Evolutionary conservation across 768 basidiomycete species (phyloP), one percentile per base, ranked within the genome.

Genomic region (Ephemerocybe angulata): DNA sequence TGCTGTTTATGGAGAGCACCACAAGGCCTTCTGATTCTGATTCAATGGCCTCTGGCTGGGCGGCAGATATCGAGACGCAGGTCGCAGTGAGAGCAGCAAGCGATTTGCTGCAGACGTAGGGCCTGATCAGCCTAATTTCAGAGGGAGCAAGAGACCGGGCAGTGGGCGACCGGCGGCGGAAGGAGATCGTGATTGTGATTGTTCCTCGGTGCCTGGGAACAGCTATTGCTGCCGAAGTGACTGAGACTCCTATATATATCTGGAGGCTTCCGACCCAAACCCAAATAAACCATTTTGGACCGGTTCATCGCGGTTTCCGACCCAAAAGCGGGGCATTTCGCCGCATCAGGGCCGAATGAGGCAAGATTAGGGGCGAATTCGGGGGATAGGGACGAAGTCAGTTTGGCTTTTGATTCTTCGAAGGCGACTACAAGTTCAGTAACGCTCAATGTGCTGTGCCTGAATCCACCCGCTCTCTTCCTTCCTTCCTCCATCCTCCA

Each of bases 401-500:
- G 48, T 50, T 55, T 55, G 54, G 54, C 22, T 55, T 55, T 55
- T 47, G 54, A 50, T 55, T 55, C 54, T 49, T 54, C 44, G 22
- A 55, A 50, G 25, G 28, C 28, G 40, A 50, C 50, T 50, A 50
- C 48, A 50, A 50, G 48, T 50, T 30, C 49, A 42, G 50, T 56
- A 51, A 51, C 55, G 47, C 55, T 42, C 44, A 50, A 56, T 56
- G 55, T 25, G 31, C 55, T 56, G 55, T 56, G 55, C 55, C 55
- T 56, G 55, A 55, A 46, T 50, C 53, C 53, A 46, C 31, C 41
- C 30, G 53, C 60, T 50, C 52, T 59, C 57, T 56, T 58, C 54
- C 54, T 35, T 59, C 58, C 57, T 64, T 64, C 60, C 62, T 56
- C 60, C 53, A 60, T 50, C 55, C 50, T 55, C 57, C 56, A 37